Percentiles rank a stretch among this genome's conserved stretches.
Conservation (phyloP, 371 early-diverging fungal species). For the Fennellomyces sp. region DNA sequence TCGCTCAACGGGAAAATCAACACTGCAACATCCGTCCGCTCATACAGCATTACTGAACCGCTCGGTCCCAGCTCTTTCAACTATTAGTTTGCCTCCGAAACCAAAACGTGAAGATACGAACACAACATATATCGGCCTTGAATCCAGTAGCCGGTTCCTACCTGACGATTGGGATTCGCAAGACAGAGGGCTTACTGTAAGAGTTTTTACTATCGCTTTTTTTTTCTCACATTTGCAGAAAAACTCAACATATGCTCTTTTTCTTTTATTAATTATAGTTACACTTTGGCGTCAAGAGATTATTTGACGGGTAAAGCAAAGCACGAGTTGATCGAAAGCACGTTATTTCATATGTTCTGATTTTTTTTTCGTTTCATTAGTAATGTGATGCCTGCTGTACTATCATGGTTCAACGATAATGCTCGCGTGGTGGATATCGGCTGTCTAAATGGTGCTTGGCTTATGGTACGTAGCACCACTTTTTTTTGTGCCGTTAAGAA, state of each 20-base stretch:
- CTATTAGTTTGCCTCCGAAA: neutral
- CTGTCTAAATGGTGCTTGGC: slow-evolving; percentile 24
- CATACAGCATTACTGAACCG: neutral
- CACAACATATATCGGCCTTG: slow-evolving; percentile 15
- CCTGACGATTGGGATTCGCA: slow-evolving; percentile 24
- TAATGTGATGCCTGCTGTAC: slow-evolving; percentile 10
- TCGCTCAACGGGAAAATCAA: neutral
- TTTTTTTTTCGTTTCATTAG: slow-evolving; percentile 11
- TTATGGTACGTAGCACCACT: slow-evolving; percentile 16
- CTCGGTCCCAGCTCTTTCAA: neutral
- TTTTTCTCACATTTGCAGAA: neutral
- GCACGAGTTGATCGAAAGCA: too few species aligned
- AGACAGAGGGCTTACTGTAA: slow-evolving; percentile 19
- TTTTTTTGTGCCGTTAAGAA: neutral
- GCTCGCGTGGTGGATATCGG: slow-evolving; percentile 25
- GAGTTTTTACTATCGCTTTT: neutral
- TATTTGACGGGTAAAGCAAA: slow-evolving; percentile 21
- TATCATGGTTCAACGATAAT: slow-evolving; percentile 13
- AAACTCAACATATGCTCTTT: neutral
- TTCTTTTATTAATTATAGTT: slow-evolving; percentile 10
- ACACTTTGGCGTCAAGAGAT: slow-evolving; percentile 21
- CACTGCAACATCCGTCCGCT: neutral
- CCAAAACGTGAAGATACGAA: neutral
- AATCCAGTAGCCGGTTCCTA: slow-evolving; percentile 24
- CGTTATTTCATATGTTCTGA: too few species aligned